These are phyloP conservation scores for Stemphylium vesicarium DNA, from an alignment of 2,329 filamentous ascomycete species.

Conservation along the genomic window DNA sequence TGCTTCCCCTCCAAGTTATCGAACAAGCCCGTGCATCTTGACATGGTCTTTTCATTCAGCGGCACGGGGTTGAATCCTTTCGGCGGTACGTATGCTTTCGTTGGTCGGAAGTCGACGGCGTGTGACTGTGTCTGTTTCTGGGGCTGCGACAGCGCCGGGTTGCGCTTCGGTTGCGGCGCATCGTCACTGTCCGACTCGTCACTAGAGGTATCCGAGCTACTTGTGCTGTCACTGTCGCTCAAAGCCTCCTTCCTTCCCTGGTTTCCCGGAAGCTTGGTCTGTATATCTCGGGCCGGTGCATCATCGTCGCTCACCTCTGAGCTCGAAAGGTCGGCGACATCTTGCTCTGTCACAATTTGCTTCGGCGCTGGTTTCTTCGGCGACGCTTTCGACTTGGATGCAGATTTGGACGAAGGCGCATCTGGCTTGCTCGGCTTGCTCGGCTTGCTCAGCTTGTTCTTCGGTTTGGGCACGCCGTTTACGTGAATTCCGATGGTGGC, in stretches of 20 bases:
- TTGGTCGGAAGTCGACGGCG: conserved; percentile 43
- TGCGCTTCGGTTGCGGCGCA: conserved; percentile 23
- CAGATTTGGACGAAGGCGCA: conserved; percentile 13
- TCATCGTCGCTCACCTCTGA: conserved; percentile 35
- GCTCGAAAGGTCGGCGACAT: conserved; percentile 32
- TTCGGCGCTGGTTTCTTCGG: conserved; percentile 32
- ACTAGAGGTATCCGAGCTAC: conserved; percentile 41
- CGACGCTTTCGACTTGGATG: conserved; percentile 18
- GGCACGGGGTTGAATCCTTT: conserved; percentile 57
- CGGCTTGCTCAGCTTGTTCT: conserved; percentile 21
- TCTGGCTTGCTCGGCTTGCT: conserved; percentile 21
- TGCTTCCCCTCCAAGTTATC: conserved; percentile 71
- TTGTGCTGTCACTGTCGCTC: conserved; percentile 24
- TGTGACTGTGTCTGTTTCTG: conserved; percentile 26
- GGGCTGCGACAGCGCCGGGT: conserved; percentile 16
- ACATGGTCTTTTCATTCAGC: conserved; percentile 52
- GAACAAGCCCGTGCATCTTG: conserved; percentile 57
- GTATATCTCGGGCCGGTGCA: conserved; percentile 21
- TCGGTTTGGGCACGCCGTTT: conserved; percentile 32
- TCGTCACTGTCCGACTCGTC: conserved; percentile 48
- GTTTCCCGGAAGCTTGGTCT: conserved; percentile 23
- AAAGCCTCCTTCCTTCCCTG: conserved; percentile 18
- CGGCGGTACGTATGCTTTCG: conserved; percentile 46
- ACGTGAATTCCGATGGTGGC: conserved; percentile 41
- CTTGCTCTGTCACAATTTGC: conserved; percentile 26